phyloP scores from a whole-genome alignment of 225 moss, liverwort and hornwort species.

The Neckera pumila region DNA sequence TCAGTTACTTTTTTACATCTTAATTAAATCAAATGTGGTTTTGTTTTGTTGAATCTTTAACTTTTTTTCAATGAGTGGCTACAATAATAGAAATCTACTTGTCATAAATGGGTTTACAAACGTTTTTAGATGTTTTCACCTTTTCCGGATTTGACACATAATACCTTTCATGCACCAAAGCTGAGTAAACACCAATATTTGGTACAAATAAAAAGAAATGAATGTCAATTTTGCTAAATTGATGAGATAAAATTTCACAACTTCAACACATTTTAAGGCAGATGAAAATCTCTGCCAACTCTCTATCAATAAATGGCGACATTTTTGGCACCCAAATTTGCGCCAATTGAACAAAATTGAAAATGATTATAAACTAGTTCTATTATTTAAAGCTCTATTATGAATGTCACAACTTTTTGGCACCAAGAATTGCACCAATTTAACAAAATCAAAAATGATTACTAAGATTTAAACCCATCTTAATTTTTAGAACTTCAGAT shows the following conservation, averaged over 20 bases:
- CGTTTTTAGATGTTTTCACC: rapidly evolving
- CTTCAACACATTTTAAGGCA: background rate
- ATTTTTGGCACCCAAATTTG: background rate
- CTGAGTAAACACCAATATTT: background rate
- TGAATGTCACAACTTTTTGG: background rate
- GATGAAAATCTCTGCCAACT: background rate
- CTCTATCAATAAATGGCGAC: no score
- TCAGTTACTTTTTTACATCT: background rate
- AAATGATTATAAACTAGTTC: background rate
- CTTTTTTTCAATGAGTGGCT: background rate
- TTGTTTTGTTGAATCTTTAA: background rate
- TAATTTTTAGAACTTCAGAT: background rate
- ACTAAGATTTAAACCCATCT: no score
- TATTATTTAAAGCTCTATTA: background rate
- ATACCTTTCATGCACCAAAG: background rate
- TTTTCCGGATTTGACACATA: rapidly evolving
- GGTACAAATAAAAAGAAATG: rapidly evolving
- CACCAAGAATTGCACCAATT: background rate
- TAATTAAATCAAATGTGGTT: background rate
- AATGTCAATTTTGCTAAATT: background rate
- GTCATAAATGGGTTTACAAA: rapidly evolving
- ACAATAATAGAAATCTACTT: no score
- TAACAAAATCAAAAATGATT: background rate
- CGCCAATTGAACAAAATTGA: background rate
- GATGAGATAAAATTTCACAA: rapidly evolving